A percentile compares a stretch with the other conserved stretches of the same genome.
Conservation (phyloP, 148 eudicot genomes). For the Silene uniflora region DNA sequence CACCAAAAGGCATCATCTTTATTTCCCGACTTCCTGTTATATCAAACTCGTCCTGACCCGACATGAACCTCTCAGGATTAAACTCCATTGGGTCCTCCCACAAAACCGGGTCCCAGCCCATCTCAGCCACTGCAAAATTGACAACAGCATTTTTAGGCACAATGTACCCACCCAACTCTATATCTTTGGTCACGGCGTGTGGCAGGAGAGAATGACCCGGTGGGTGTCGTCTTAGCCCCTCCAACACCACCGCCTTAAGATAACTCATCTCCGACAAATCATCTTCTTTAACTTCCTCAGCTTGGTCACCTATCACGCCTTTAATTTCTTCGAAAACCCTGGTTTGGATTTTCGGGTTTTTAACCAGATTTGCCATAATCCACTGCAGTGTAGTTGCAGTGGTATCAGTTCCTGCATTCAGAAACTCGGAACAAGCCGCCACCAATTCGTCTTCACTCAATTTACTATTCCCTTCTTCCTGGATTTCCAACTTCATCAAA, state of each 20-base stretch:
- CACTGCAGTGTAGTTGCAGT: slow-evolving; percentile 61
- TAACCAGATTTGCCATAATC: slow-evolving; percentile 71
- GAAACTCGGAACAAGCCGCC: slow-evolving; percentile 45
- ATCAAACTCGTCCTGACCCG: slow-evolving; percentile 28
- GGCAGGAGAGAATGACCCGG: slow-evolving; percentile 65
- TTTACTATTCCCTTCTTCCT: slow-evolving; percentile 36
- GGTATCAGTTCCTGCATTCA: slow-evolving; percentile 65
- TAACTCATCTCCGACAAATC: slow-evolving; percentile 47
- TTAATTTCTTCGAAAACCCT: slow-evolving; percentile 49
- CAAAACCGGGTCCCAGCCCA: slow-evolving; percentile 55
- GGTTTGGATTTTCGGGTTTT: slow-evolving; percentile 40
- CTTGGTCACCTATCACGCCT: slow-evolving; percentile 26
- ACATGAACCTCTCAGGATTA: slow-evolving; percentile 55
- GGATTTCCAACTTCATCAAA: slow-evolving; percentile 41
- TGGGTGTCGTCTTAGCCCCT: slow-evolving; percentile 68
- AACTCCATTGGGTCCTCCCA: slow-evolving; percentile 61
- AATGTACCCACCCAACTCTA: slow-evolving; percentile 44
- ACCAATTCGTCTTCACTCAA: slow-evolving; percentile 35
- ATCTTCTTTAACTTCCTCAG: slow-evolving; percentile 33
- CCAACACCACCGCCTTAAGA: slow-evolving; percentile 66
- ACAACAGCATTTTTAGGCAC: slow-evolving; percentile 41
- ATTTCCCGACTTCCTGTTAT: slow-evolving; percentile 55
- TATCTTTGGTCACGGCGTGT: slow-evolving; percentile 44
- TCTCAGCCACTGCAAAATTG: slow-evolving; percentile 61
- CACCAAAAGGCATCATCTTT: slow-evolving; percentile 82